Evolutionary conservation across 371 early-diverging fungal species (phyloP).

Genomic region (Smittium culicis): DNA sequence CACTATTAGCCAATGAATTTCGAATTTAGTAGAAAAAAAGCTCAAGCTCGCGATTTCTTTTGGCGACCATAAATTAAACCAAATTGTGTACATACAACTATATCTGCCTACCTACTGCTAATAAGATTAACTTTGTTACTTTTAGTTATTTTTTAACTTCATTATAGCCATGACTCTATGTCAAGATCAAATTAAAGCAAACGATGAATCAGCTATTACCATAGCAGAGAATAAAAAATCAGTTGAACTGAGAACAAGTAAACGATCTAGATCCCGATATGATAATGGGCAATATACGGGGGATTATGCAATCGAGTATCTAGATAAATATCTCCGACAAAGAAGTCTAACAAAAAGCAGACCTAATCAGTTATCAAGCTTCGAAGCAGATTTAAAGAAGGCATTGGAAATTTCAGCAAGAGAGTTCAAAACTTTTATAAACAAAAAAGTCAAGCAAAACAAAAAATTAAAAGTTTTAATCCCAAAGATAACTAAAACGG

Average conservation of each 20-base stretch:
- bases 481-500: background rate
- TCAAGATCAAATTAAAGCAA: too few relatives aligned
- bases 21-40: too few relatives aligned
- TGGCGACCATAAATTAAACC: too few relatives aligned
- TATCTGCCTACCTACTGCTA: too few relatives aligned
- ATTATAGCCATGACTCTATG: too few relatives aligned
- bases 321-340: slow-evolving; percentile 1
- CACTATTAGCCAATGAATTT: too few relatives aligned
- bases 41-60: too few relatives aligned
- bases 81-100: too few relatives aligned
- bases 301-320: slow-evolving; percentile 6
- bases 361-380: background rate
- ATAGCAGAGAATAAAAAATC: background rate
- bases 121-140: too few relatives aligned
- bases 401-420: background rate
- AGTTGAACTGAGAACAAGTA: background rate
- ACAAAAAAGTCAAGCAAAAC: slow-evolving; percentile 2
- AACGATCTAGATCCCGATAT: background rate
- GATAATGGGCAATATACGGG: background rate
- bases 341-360: background rate
- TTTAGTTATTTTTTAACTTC: too few relatives aligned
- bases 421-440: background rate
- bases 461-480: background rate
- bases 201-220: too few relatives aligned
- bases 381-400: background rate